These are phyloP conservation scores for Ochetophila trinervis DNA, from an alignment of 306 rosid species.

Conservation along the genomic window DNA sequence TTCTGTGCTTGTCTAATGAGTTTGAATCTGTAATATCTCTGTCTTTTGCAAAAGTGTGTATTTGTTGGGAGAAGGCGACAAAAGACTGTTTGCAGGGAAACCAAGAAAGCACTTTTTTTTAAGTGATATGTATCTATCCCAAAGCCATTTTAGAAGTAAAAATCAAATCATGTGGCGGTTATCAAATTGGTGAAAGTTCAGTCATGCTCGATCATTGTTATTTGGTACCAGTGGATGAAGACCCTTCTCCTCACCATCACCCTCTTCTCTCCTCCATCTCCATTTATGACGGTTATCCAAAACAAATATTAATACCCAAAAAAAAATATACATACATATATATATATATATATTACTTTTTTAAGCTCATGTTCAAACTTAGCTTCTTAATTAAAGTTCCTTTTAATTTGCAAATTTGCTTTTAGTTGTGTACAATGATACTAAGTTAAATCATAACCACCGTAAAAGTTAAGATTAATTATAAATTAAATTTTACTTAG, in stretches of 20 bases:
- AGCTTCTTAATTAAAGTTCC: too few species aligned
- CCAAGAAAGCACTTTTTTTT: constrained; percentile 62
- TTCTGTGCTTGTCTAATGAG: constrained; percentile 16
- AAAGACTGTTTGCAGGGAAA: constrained; percentile 43
- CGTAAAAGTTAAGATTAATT: too few species aligned
- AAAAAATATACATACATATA: too few species aligned
- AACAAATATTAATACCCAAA: not conserved
- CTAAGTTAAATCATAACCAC: too few species aligned
- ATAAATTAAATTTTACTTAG: too few species aligned
- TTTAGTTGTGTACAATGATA: too few species aligned
- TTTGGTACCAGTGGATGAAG: not conserved
- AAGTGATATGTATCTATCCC: constrained; percentile 12
- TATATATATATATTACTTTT: too few species aligned
- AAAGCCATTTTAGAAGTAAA: constrained; percentile 22
- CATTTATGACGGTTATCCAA: not conserved
- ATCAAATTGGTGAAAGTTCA: constrained; percentile 33
- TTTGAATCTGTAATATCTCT: constrained; percentile 28
- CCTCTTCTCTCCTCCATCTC: not conserved
- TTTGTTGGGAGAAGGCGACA: constrained; percentile 43
- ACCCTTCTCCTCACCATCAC: not conserved
- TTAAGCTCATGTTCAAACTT: too few species aligned
- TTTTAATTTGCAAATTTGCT: too few species aligned
- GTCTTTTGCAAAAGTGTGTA: not conserved
- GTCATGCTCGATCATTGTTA: constrained; percentile 4
- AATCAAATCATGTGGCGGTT: constrained; percentile 55